Evolutionary conservation across 495 filamentous ascomycete genomes (phyloP).

Genomic region (Lentithecium fluviatile): DNA sequence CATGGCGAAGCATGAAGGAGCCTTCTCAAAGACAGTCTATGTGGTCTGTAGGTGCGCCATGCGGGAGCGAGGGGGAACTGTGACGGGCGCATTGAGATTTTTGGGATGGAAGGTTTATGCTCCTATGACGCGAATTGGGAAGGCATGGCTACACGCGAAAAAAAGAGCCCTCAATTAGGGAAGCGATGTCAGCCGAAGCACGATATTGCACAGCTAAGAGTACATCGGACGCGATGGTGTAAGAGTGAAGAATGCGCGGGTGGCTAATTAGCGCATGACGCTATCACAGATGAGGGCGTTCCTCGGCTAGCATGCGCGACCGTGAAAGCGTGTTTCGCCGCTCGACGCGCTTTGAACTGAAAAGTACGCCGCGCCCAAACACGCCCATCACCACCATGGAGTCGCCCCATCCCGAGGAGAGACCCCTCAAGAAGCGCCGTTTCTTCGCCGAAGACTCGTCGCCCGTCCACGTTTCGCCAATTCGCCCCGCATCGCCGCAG

Average conservation of each 20-base stretch:
- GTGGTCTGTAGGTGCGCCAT: background rate
- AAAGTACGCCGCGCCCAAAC: background rate
- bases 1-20: slow-evolving; percentile 9
- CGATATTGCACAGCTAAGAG: background rate
- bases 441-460: slow-evolving; percentile 67
- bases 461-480: slow-evolving; percentile 24
- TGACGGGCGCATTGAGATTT: slow-evolving; percentile 17
- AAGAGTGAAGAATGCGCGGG: background rate
- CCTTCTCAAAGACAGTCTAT: background rate
- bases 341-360: slow-evolving; percentile 5
- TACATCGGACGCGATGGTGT: background rate
- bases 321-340: slow-evolving; percentile 25
- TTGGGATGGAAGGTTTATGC: no score
- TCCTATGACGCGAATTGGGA: background rate
- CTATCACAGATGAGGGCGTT: slow-evolving; percentile 10
- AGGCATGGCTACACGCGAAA: background rate
- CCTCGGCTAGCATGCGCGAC: slow-evolving; percentile 17
- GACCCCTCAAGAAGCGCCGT: slow-evolving; percentile 74
- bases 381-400: slow-evolving; percentile 48
- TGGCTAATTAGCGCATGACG: slow-evolving; percentile 10
- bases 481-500: slow-evolving; percentile 27
- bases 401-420: slow-evolving; percentile 50
- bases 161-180: no score
- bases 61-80: slow-evolving; percentile 7
- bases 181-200: no score